A percentile compares a stretch with the other conserved stretches of the same genome.
phyloP scores from a whole-genome alignment of 1,284 basidiomycete genomes.

The Trichosporon faecale region DNA sequence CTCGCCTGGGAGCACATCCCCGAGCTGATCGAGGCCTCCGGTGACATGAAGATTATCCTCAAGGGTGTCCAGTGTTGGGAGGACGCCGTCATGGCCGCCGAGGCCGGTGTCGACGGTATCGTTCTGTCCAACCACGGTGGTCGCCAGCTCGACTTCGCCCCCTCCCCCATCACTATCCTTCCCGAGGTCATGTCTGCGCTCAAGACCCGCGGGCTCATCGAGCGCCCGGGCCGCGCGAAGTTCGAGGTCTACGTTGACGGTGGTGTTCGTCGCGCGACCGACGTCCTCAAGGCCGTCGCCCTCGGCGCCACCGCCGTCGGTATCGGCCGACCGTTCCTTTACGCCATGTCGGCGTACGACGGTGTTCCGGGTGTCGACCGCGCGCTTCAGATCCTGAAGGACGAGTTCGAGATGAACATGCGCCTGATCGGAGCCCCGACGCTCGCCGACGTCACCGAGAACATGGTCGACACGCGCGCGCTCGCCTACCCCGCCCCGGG shows the following conservation, averaged over 20 bases:
- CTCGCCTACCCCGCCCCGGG: constrained; percentile 60
- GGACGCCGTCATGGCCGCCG: constrained; percentile 85
- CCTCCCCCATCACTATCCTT: constrained; percentile 84
- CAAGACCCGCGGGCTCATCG: constrained; percentile 61
- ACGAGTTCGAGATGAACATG: constrained; percentile 93
- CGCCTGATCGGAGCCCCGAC: constrained; percentile 77
- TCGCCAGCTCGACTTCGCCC: constrained; percentile 85
- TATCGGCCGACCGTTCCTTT: constrained; percentile 75
- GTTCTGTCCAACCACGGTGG: constrained; percentile 63
- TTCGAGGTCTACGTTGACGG: constrained; percentile 92
- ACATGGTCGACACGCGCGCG: constrained; percentile 78
- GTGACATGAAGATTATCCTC: constrained; percentile 78
- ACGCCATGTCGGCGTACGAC: constrained; percentile 78
- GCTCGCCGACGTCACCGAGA: constrained; percentile 70
- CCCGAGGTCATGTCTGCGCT: constrained; percentile 79
- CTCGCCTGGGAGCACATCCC: constrained; percentile 81
- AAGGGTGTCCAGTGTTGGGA: constrained; percentile 95
- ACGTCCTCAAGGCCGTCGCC: constrained; percentile 88
- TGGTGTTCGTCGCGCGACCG: constrained; percentile 83
- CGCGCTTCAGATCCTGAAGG: constrained; percentile 72
- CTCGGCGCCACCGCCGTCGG: constrained; percentile 78
- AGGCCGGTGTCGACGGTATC: constrained; percentile 73
- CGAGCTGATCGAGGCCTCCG: constrained; percentile 86
- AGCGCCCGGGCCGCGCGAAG: constrained; percentile 50
- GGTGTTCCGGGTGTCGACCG: constrained; percentile 74